Evolutionary conservation across 1,139 yeast species (phyloP).

Genomic region (Yamadazyma spencermartinsiae): DNA sequence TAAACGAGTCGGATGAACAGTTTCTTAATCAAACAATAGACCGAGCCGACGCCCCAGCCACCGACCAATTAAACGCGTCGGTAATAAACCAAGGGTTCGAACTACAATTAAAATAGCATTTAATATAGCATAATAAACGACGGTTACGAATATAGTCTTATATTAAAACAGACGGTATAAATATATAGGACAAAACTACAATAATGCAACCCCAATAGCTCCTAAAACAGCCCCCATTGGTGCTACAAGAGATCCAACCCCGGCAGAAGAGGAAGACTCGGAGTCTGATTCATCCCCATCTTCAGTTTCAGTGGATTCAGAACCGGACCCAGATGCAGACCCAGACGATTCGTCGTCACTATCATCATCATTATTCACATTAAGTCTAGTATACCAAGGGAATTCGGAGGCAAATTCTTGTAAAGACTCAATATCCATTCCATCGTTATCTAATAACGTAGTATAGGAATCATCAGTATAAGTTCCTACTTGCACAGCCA

Average conservation of each 20-base stretch:
- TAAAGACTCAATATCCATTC: constrained; percentile 25
- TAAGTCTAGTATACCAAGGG: constrained; percentile 45
- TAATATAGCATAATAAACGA: neutral
- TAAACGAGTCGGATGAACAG: neutral
- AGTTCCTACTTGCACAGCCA: constrained; percentile 39
- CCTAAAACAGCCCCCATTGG: constrained; percentile 40
- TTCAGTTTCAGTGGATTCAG: constrained; percentile 5
- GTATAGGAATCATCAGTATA: constrained; percentile 45
- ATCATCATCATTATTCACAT: constrained; percentile 18
- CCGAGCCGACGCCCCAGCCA: neutral
- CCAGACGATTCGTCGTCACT: constrained; percentile 10
- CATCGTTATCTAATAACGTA: constrained; percentile 33
- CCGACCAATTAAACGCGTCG: neutral
- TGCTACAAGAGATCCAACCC: constrained; percentile 19
- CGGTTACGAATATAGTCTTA: neutral
- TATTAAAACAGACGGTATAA: neutral
- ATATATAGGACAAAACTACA: constrained; percentile 17
- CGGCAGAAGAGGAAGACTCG: constrained; percentile 13
- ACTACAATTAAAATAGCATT: neutral
- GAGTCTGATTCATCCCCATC: constrained; percentile 11
- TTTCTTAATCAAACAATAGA: neutral
- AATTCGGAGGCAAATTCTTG: constrained; percentile 38
- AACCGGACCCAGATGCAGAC: constrained; percentile 9
- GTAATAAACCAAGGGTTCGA: neutral
- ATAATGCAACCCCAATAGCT: constrained; percentile 36